A percentile compares a stretch with the other conserved stretches of the same genome.
Evolutionary conservation across 2,329 filamentous ascomycete genomes (phyloP).

Genomic region (Pyrenophora seminiperda): DNA sequence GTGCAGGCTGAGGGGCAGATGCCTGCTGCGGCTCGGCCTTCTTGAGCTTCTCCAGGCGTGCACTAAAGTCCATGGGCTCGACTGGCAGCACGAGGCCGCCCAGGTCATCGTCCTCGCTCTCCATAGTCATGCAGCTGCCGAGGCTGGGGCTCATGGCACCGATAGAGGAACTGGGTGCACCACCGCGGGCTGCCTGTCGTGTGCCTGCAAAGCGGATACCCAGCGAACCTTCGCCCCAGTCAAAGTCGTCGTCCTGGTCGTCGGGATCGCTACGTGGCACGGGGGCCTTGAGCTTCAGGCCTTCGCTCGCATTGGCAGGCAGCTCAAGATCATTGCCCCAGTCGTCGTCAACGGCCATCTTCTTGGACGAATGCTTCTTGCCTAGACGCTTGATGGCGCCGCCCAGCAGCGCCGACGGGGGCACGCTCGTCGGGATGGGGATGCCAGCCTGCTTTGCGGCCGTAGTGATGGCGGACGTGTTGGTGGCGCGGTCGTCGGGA

Average conservation of each 20-base stretch:
- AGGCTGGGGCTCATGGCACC: slow-evolving; percentile 92
- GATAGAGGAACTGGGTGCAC: slow-evolving; percentile 81
- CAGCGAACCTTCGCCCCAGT: slow-evolving; percentile 92
- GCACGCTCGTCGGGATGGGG: slow-evolving; percentile 83
- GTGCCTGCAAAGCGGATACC: slow-evolving; percentile 90
- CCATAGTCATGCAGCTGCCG: slow-evolving; percentile 85
- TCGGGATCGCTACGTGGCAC: slow-evolving; percentile 54
- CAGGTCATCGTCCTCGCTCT: slow-evolving; percentile 92
- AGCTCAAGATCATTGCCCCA: slow-evolving; percentile 59
- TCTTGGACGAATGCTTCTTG: slow-evolving; percentile 53
- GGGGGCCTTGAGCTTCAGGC: slow-evolving; percentile 51
- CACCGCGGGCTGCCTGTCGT: slow-evolving; percentile 75
- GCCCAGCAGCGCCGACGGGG: slow-evolving; percentile 84
- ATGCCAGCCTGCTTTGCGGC: slow-evolving; percentile 89
- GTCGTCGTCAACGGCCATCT: slow-evolving; percentile 55
- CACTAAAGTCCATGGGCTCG: slow-evolving; percentile 81
- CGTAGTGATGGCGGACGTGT: slow-evolving; percentile 76
- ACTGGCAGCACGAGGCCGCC: slow-evolving; percentile 85
- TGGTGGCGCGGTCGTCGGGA: slow-evolving; percentile 83
- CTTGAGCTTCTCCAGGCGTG: slow-evolving; percentile 75
- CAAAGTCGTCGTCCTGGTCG: slow-evolving; percentile 81
- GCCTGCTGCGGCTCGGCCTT: slow-evolving; percentile 47
- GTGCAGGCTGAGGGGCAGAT: slow-evolving; percentile 22
- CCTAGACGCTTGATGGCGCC: slow-evolving; percentile 92
- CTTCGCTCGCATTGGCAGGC: slow-evolving; percentile 40